These are phyloP conservation scores for Sedum album DNA, from an alignment of 164 flowering plant genomes.

Conservation along the genomic window DNA sequence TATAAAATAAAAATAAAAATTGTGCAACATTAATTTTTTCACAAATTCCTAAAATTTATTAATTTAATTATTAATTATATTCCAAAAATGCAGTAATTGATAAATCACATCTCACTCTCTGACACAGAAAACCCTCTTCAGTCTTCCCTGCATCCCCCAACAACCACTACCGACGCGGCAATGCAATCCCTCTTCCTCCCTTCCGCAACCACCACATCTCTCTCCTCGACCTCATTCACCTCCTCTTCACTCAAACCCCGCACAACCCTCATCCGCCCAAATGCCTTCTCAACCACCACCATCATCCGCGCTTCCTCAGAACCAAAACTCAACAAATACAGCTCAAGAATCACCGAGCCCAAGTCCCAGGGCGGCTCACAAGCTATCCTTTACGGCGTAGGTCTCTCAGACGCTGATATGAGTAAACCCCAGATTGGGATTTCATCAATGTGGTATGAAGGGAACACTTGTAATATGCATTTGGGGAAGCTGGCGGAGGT, in stretches of 20 bases:
- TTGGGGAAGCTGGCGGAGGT: slow-evolving; percentile 68
- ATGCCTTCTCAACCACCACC: slow-evolving; percentile 11
- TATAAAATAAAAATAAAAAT: too few species aligned
- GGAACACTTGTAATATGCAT: slow-evolving; percentile 98
- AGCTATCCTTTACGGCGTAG: slow-evolving; percentile 89
- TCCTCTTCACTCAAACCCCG: slow-evolving; percentile 9
- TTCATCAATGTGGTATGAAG: slow-evolving; percentile 98
- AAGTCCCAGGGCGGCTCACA: slow-evolving; percentile 96
- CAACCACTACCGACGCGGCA: slow-evolving; percentile 4
- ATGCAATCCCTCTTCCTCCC: slow-evolving; percentile 22
- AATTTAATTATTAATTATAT: too few species aligned
- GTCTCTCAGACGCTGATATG: slow-evolving; percentile 77
- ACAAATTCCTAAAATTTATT: too few species aligned
- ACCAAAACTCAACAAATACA: slow-evolving; percentile 74
- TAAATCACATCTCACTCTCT: background rate
- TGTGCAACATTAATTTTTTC: too few species aligned
- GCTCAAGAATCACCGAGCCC: slow-evolving; percentile 71
- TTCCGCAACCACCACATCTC: background rate
- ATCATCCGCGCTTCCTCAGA: slow-evolving; percentile 11
- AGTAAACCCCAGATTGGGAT: slow-evolving; percentile 83
- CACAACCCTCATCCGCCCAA: slow-evolving; percentile 8
- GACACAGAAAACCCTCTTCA: background rate
- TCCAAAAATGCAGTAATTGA: too few species aligned
- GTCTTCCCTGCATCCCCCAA: background rate
- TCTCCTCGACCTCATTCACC: slow-evolving; percentile 8